Evolutionary conservation across 78 protist genomes (phyloP).

Genomic region (Protostelium mycophagum): DNA sequence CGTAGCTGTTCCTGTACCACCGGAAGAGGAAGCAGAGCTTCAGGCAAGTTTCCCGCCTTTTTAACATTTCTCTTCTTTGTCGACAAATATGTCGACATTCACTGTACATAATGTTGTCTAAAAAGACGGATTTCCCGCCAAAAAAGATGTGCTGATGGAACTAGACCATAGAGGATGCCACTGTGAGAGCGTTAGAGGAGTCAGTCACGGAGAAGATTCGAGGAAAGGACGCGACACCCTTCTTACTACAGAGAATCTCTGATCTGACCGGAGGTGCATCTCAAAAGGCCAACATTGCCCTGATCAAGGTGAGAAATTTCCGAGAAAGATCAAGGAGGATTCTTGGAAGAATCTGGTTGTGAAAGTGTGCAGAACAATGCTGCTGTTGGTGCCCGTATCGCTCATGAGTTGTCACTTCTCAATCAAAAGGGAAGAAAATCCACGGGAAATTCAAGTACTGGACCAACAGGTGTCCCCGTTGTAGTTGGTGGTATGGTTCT

Average conservation of each 20-base stretch:
- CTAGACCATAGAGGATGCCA: conserved; percentile 3
- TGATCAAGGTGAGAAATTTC: not conserved
- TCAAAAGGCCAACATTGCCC: conserved; percentile 60
- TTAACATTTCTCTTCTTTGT: no score
- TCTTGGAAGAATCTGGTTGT: conserved; percentile 41
- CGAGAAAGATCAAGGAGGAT: not conserved
- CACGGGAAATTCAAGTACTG: not conserved
- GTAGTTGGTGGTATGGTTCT: not conserved
- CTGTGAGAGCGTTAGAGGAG: not conserved
- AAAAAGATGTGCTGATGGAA: no score
- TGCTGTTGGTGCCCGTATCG: conserved; percentile 75
- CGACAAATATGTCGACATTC: no score
- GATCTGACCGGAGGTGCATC: conserved; percentile 79
- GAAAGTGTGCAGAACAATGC: conserved; percentile 86
- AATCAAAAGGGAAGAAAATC: not conserved
- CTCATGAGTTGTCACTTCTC: conserved; percentile 24
- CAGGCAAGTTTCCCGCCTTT: conserved; percentile 62
- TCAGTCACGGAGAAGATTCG: conserved; percentile 4
- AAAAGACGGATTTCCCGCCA: no score
- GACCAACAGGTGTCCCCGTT: not conserved
- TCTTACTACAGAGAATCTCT: conserved; percentile 60
- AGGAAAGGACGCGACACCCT: conserved; percentile 92
- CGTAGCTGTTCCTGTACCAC: conserved; percentile 80
- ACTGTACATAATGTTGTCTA: no score
- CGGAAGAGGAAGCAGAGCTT: conserved; percentile 27